Base-by-base conservation (phyloP, 768 basidiomycete genomes). In the Amanita rubescens region DNA sequence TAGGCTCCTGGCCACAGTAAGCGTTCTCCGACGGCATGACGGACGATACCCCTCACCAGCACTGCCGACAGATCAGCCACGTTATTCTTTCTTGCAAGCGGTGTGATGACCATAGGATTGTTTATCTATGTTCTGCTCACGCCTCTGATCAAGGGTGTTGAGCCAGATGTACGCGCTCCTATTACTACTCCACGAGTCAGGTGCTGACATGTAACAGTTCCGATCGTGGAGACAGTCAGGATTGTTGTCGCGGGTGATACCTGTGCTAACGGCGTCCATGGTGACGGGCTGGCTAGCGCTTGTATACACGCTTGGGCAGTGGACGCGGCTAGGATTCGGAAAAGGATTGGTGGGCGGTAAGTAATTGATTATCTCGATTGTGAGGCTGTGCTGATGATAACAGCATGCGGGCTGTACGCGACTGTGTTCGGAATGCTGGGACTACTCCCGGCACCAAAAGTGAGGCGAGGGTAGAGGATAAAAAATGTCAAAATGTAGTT, bases 351-450 rank as follows among this genome's bases (percentile, higher is more conserved):
- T 87, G 44, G 88, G 80, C 58, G 80, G 86, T 85, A 61, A 51
- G 77, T 67, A 37, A n/a, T 5, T 14, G 22, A 37, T 41, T 32
- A 34, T 19, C 49, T 48, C 53, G 43, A 3, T 4, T 33, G 42
- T n/a, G 11, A 11, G 14, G n/a, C 15, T 43, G 34, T 17, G 46
- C 37, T 60, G 55, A n/a, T 35, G 12, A 45, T 39, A 43, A 4
- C 59, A 90, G 87, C 84, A 10, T 81, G 80, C 10, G 84, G 82
- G 9, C 64, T 87, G 43, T 90, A 90, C 59, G 80, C 80, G 7
- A 72, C 88, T 38, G 71, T 71, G 17, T 87, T 90, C 61, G 88
- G 88, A n/a, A 65, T 88, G 33, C 75, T 90, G 53, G 88, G 87
- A 2, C 71, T 90, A 19, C 69, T 90, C 49, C 85, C 87, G 12